phyloP scores from a whole-genome alignment of 2,329 filamentous ascomycete species.

The Biscogniauxia mediterranea region DNA sequence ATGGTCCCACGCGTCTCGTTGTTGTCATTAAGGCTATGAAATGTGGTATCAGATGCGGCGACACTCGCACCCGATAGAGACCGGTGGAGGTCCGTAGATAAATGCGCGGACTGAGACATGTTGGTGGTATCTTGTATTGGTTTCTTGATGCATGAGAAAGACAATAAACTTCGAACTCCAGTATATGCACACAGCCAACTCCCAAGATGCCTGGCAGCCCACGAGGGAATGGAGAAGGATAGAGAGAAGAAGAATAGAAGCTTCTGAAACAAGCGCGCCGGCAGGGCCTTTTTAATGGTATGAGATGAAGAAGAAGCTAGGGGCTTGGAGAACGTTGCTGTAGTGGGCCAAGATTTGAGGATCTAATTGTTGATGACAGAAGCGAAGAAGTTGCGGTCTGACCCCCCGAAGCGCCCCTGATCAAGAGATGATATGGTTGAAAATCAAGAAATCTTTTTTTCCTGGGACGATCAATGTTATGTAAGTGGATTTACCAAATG shows the following conservation, averaged over 20 bases:
- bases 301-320: neutral
- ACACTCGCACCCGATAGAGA: conserved; percentile 40
- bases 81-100: conserved; percentile 22
- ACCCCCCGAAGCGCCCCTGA: neutral
- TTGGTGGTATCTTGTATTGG: conserved; percentile 14
- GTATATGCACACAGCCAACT: neutral
- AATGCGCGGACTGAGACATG: conserved; percentile 26
- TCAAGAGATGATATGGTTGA: neutral
- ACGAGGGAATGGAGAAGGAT: neutral
- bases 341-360: neutral
- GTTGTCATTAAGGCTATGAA: conserved; percentile 54
- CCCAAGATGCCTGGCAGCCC: neutral
- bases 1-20: conserved; percentile 46
- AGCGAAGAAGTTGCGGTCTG: conserved; percentile 6
- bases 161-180: neutral
- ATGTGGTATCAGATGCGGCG: conserved; percentile 48
- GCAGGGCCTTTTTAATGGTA: neutral
- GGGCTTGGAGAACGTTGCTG: neutral
- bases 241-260: neutral
- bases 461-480: neutral
- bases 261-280: neutral
- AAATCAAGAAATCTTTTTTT: neutral
- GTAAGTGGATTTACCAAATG: conserved; percentile 15
- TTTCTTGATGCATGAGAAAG: conserved; percentile 12
- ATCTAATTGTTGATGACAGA: neutral